Percentiles rank a stretch among this genome's conserved stretches.
Conservation (phyloP, 1,284 basidiomycete species). For the Tranzscheliella williamsii region DNA sequence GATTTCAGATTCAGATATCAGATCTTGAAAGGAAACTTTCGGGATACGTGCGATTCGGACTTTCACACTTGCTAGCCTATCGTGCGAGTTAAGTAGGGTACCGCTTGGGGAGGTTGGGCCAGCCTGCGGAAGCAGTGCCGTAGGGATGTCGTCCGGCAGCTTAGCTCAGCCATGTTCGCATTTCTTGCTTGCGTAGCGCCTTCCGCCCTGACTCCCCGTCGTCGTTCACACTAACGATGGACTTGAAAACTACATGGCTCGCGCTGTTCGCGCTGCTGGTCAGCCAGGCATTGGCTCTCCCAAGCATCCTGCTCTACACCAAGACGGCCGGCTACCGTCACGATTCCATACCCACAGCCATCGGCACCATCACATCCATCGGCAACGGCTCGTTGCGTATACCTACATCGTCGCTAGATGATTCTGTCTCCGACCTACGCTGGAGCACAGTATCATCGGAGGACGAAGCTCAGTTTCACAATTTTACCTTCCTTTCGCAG, state of each 20-base stretch:
- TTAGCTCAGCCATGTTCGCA: too few species aligned
- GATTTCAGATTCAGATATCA: too few species aligned
- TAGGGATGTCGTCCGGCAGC: too few species aligned
- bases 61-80: too few species aligned
- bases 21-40: too few species aligned
- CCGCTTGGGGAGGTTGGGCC: too few species aligned
- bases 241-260: background rate
- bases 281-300: slow-evolving; percentile 1
- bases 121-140: too few species aligned
- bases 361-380: slow-evolving; percentile 66
- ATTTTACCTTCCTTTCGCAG: slow-evolving; percentile 24
- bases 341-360: slow-evolving; percentile 75
- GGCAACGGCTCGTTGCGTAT: slow-evolving; percentile 69
- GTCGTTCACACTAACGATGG: background rate
- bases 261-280: slow-evolving; percentile 1
- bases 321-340: slow-evolving; percentile 66
- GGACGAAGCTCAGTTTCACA: slow-evolving; percentile 30
- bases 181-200: too few species aligned
- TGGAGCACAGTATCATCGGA: slow-evolving; percentile 34
- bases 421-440: slow-evolving; percentile 8
- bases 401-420: slow-evolving; percentile 60
- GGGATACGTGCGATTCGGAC: too few species aligned
- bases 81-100: too few species aligned
- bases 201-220: too few species aligned
- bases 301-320: slow-evolving; percentile 50